Conservation (phyloP, 1,139 yeast genomes). For the Blastobotrys arbuscula region DNA sequence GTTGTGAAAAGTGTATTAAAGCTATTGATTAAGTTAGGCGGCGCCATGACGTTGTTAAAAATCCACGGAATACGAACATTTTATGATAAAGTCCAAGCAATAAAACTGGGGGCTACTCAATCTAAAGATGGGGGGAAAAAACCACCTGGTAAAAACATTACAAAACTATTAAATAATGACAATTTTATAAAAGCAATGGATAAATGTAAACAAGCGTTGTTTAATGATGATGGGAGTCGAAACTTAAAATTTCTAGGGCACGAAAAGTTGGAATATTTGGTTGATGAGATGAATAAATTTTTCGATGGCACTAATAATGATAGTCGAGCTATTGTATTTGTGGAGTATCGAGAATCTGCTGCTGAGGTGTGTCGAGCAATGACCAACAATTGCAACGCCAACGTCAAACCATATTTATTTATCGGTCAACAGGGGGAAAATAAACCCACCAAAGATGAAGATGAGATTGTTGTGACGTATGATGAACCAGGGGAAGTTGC, state of each 20-base stretch:
- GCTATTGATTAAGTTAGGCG: constrained; percentile 68
- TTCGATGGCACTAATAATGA: constrained; percentile 13
- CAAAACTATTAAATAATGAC: constrained; percentile 46
- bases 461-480: constrained; percentile 9
- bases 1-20: constrained; percentile 36
- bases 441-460: constrained; percentile 1
- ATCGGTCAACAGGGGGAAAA: constrained; percentile 61
- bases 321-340: constrained; percentile 79
- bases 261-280: constrained; percentile 62
- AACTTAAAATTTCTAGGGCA: constrained; percentile 52
- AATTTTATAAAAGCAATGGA: constrained; percentile 43
- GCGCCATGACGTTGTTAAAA: constrained; percentile 45
- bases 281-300: constrained; percentile 53
- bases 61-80: constrained; percentile 82
- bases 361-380: constrained; percentile 72
- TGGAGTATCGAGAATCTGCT: constrained; percentile 86
- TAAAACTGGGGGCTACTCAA: constrained; percentile 15
- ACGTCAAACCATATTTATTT: constrained; percentile 72
- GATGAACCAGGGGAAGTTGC: constrained; percentile 14
- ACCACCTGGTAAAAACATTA: constrained; percentile 26
- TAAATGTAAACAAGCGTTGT: constrained; percentile 42
- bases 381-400: constrained; percentile 38
- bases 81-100: constrained; percentile 41
- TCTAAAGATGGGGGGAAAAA: constrained; percentile 19
- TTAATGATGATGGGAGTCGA: constrained; percentile 26